Percentiles rank a stretch among this genome's conserved stretches.
These are phyloP conservation scores for Globisporangium paroecandrum DNA, from an alignment of 352 stramenopile species.

Conservation along the genomic window DNA sequence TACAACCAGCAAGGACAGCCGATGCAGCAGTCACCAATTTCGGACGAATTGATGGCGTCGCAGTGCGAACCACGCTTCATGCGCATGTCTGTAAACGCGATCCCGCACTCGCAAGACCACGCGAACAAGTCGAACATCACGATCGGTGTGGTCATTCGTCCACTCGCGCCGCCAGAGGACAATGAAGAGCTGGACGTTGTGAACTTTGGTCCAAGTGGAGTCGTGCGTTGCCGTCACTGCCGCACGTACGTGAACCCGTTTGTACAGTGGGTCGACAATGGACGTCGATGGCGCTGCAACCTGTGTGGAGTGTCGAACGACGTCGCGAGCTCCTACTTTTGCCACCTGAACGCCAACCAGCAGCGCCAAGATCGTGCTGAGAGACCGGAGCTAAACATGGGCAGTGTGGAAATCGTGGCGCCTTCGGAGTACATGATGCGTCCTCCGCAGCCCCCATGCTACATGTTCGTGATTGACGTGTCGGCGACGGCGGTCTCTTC, in stretches of 20 bases:
- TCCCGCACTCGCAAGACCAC: slow-evolving; percentile 83
- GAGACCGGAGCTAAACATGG: slow-evolving; percentile 69
- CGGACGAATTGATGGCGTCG: slow-evolving; percentile 65
- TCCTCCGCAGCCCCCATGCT: slow-evolving; percentile 82
- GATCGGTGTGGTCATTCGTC: slow-evolving; percentile 82
- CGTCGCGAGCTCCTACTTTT: slow-evolving; percentile 97
- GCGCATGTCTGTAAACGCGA: slow-evolving; percentile 65
- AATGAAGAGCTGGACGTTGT: slow-evolving; percentile 78
- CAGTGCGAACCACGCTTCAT: slow-evolving; percentile 83
- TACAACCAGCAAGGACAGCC: slow-evolving; percentile 51
- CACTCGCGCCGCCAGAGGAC: slow-evolving; percentile 62
- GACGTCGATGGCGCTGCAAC: slow-evolving; percentile 85
- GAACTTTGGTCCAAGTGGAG: slow-evolving; percentile 82
- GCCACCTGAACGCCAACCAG: slow-evolving; percentile 94
- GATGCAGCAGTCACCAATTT: slow-evolving; percentile 53
- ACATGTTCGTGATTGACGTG: slow-evolving; percentile 89
- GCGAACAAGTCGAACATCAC: slow-evolving; percentile 82
- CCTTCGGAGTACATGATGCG: slow-evolving; percentile 90
- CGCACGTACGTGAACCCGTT: slow-evolving; percentile 90
- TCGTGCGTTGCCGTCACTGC: slow-evolving; percentile 87
- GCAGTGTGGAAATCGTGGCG: slow-evolving; percentile 85
- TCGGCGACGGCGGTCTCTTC: slow-evolving; percentile 71
- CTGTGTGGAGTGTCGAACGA: slow-evolving; percentile 87
- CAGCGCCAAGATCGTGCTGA: slow-evolving; percentile 92
- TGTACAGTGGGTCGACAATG: slow-evolving; percentile 88